A percentile compares a stretch with the other conserved stretches of the same genome.
These are phyloP conservation scores for Glaciozyma martinii DNA, from an alignment of 768 basidiomycete species.

Conservation along the genomic window DNA sequence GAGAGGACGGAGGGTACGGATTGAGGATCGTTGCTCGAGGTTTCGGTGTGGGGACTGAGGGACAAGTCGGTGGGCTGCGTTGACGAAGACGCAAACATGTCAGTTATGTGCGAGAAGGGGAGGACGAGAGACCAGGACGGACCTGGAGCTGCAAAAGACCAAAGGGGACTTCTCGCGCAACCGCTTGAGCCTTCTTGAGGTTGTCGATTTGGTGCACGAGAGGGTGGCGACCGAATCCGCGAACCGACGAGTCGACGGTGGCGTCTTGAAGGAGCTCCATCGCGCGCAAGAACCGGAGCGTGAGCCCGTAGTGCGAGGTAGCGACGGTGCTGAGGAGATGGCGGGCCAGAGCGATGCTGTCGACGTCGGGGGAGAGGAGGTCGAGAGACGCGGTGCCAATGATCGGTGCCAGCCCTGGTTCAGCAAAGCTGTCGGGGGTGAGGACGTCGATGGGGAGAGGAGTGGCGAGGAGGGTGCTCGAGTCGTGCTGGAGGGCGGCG, in stretches of 20 bases:
- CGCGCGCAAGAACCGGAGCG: constrained; percentile 18
- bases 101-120: constrained; percentile 47
- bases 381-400: background rate
- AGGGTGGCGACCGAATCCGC: constrained; percentile 30
- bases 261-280: background rate
- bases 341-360: background rate
- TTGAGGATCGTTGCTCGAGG: background rate
- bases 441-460: background rate
- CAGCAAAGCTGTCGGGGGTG: constrained; percentile 14
- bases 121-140: constrained; percentile 35
- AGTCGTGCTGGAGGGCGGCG: background rate
- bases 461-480: background rate
- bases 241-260: constrained; percentile 1
- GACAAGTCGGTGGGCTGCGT: constrained; percentile 33
- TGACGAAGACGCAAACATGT: constrained; percentile 38
- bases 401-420: constrained; percentile 7
- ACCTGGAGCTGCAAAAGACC: constrained; percentile 47
- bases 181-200: constrained; percentile 31
- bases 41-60: constrained; percentile 13
- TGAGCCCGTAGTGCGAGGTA: constrained; percentile 6
- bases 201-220: constrained; percentile 31
- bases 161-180: constrained; percentile 39
- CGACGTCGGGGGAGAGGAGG: background rate
- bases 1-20: constrained; percentile 3
- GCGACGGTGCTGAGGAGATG: constrained; percentile 16